Percentiles rank a stretch among this genome's conserved stretches.
Evolutionary conservation across 2,329 filamentous ascomycete species (phyloP).

Genomic region (Fusarium sp.): DNA sequence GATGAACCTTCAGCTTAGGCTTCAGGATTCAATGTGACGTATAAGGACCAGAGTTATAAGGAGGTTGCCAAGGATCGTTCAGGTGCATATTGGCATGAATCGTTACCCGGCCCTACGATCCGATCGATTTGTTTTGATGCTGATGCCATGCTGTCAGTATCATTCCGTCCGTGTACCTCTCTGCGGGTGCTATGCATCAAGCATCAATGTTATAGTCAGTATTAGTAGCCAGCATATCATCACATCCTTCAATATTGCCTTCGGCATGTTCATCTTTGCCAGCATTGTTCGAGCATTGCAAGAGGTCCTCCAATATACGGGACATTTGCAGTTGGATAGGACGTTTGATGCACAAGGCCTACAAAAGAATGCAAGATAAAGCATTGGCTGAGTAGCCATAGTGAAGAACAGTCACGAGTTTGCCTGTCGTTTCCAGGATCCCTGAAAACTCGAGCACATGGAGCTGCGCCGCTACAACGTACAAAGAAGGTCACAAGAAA

Average conservation of each 20-base stretch:
- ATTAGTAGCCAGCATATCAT: neutral
- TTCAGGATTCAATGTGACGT: neutral
- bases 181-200: neutral
- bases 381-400: neutral
- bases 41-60: neutral
- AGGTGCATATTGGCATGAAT: neutral
- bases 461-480: no score
- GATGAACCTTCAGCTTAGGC: neutral
- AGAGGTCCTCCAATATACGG: neutral
- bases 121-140: slow-evolving; percentile 14
- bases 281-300: neutral
- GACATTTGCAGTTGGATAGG: neutral
- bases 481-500: neutral
- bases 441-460: neutral
- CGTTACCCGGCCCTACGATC: neutral
- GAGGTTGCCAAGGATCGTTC: neutral
- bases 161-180: neutral
- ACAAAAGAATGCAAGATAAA: neutral
- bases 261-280: neutral
- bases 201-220: neutral
- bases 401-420: neutral
- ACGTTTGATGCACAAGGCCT: neutral
- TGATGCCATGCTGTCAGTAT: neutral
- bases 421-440: neutral
- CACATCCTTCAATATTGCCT: neutral